These are phyloP conservation scores for Lepidium aucheri DNA, from an alignment of 345 rosid genomes.

Conservation along the genomic window DNA sequence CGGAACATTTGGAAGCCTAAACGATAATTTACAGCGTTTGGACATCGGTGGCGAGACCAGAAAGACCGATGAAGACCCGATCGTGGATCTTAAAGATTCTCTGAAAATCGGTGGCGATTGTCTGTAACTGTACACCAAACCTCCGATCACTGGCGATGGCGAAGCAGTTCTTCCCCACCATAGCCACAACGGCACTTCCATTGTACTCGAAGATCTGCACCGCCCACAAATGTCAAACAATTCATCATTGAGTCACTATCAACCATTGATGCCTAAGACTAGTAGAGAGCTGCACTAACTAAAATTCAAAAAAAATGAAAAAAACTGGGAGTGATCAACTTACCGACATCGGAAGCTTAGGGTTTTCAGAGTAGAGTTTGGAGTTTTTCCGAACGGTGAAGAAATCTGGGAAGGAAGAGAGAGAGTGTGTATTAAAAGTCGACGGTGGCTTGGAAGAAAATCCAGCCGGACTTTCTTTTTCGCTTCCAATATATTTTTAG, in stretches of 20 bases:
- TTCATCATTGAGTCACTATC: not conserved
- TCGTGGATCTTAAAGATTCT: constrained; percentile 80
- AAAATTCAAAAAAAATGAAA: not conserved
- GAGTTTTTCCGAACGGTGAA: constrained; percentile 16
- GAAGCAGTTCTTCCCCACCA: constrained; percentile 99
- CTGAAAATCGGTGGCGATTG: constrained; percentile 93
- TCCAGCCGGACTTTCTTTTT: constrained; percentile 22
- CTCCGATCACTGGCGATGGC: constrained; percentile 96
- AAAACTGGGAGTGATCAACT: not conserved
- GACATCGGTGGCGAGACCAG: constrained; percentile 92
- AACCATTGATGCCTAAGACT: not conserved
- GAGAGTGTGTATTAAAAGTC: not conserved
- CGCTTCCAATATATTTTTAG: not conserved
- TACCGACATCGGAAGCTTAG: constrained; percentile 45
- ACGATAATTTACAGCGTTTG: constrained; percentile 58
- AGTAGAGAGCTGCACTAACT: not conserved
- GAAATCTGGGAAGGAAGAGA: constrained; percentile 5
- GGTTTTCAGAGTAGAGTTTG: not conserved
- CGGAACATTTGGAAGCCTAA: not conserved
- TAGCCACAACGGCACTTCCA: constrained; percentile 96
- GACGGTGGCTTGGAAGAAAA: constrained; percentile 38
- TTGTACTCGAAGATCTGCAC: constrained; percentile 92
- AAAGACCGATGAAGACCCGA: constrained; percentile 75
- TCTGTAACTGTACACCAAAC: constrained; percentile 91
- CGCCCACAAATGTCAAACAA: not conserved